Evolutionary conservation across 306 rosid species (phyloP).

Genomic region (Inga laurina): DNA sequence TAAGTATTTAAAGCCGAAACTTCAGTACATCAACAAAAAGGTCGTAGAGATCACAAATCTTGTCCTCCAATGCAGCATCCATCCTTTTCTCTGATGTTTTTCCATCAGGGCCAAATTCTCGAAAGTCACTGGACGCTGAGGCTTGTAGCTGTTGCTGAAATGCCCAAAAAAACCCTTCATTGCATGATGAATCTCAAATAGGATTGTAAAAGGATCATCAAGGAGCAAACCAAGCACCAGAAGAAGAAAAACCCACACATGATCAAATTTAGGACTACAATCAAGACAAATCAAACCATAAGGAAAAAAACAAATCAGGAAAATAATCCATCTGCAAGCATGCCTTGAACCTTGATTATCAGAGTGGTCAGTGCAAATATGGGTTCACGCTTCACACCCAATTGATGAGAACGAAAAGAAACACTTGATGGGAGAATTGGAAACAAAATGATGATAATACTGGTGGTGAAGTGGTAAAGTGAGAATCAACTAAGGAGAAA

Average conservation of each 20-base stretch:
- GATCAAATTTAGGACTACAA: constrained; percentile 13
- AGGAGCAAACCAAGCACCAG: constrained; percentile 16
- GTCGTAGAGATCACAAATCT: constrained; percentile 98
- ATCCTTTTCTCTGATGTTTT: constrained; percentile 61
- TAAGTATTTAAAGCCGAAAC: constrained; percentile 35
- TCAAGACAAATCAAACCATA: constrained; percentile 23
- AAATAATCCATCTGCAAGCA: constrained; percentile 29
- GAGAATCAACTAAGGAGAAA: constrained; percentile 19
- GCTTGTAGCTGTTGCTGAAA: constrained; percentile 68
- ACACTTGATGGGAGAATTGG: not conserved
- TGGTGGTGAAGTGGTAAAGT: not conserved
- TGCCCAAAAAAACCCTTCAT: constrained; percentile 40
- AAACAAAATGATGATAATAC: not conserved
- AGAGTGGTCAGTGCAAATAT: not conserved
- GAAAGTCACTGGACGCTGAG: constrained; percentile 63
- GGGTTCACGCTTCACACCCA: not conserved
- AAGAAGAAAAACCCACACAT: not conserved
- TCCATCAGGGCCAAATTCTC: constrained; percentile 67
- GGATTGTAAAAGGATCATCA: not conserved
- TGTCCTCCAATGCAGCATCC: constrained; percentile 89
- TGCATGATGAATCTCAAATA: constrained; percentile 19
- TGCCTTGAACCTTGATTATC: constrained; percentile 12
- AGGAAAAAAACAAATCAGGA: not conserved
- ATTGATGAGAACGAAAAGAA: not conserved
- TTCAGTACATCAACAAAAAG: constrained; percentile 85